A percentile compares a stretch with the other conserved stretches of the same genome.
Evolutionary conservation across 345 rosid species (phyloP).

Genomic region (Lepidium aucheri): DNA sequence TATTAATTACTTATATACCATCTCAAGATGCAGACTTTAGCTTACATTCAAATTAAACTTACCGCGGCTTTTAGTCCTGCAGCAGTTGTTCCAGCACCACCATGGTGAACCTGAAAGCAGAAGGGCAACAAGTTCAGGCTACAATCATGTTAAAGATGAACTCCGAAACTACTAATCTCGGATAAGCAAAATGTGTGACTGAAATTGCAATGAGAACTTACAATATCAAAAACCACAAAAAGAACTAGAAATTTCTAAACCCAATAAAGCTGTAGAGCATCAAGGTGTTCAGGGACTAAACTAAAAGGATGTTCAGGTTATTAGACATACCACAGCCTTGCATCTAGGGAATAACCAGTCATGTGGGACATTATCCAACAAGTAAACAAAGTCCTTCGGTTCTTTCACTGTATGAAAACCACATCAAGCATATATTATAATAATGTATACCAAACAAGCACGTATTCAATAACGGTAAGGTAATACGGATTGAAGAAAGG

Average conservation of each 20-base stretch:
- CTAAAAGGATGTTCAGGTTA: neutral
- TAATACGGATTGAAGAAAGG: neutral
- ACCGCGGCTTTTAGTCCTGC: constrained; percentile 97
- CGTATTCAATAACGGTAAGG: neutral
- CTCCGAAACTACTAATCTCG: neutral
- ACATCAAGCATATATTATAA: neutral
- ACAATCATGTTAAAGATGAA: neutral
- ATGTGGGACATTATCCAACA: constrained; percentile 90
- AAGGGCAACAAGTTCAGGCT: neutral
- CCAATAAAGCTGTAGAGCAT: neutral
- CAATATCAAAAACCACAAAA: neutral
- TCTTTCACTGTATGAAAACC: constrained; percentile 65
- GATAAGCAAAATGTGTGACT: neutral
- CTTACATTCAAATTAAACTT: constrained; percentile 11
- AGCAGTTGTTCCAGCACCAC: constrained; percentile 99
- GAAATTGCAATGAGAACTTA: neutral
- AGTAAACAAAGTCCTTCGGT: constrained; percentile 73
- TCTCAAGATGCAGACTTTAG: neutral
- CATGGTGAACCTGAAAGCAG: constrained; percentile 87
- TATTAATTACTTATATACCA: neutral
- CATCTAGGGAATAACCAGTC: constrained; percentile 96
- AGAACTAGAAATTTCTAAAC: neutral
- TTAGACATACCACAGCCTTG: constrained; percentile 92
- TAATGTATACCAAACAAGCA: constrained; percentile 1
- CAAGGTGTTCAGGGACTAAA: neutral